A percentile compares a stretch with the other conserved stretches of the same genome.
phyloP scores from a whole-genome alignment of 805 yeast genomes.

The Candida ulmi region DNA sequence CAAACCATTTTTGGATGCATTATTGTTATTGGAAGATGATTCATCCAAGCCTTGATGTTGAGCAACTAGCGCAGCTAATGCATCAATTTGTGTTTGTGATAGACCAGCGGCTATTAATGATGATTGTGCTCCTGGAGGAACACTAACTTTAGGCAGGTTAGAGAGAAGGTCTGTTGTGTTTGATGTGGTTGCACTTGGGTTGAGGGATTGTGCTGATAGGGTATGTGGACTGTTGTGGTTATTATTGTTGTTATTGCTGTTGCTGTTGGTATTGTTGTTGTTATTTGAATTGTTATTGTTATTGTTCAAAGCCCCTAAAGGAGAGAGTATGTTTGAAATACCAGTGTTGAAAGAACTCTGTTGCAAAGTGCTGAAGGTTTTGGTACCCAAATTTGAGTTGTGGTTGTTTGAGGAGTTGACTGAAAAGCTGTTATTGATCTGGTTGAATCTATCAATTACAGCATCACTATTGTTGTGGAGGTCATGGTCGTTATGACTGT shows the following conservation, averaged over 20 bases:
- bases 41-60: conserved; percentile 45
- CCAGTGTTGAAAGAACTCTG: conserved; percentile 7
- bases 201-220: conserved; percentile 1
- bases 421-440: conserved; percentile 2
- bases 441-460: conserved; percentile 9
- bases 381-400: conserved; percentile 1
- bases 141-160: conserved; percentile 53
- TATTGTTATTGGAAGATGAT: background rate
- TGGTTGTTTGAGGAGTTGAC: background rate
- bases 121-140: conserved; percentile 68
- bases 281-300: background rate
- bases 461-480: conserved; percentile 8
- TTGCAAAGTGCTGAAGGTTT: conserved; percentile 9
- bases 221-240: background rate
- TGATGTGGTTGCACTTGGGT: conserved; percentile 5
- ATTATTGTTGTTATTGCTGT: conserved; percentile 2
- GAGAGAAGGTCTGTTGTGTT: conserved; percentile 33
- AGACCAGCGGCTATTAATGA: conserved; percentile 64
- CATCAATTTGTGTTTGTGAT: conserved; percentile 63
- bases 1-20: background rate
- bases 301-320: conserved; percentile 7
- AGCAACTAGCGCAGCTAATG: conserved; percentile 67
- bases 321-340: conserved; percentile 8
- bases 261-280: conserved; percentile 2
- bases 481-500: conserved; percentile 11